Evolutionary conservation across 352 stramenopile genomes (phyloP).

Genomic region (Phytophthora sansomeana): DNA sequence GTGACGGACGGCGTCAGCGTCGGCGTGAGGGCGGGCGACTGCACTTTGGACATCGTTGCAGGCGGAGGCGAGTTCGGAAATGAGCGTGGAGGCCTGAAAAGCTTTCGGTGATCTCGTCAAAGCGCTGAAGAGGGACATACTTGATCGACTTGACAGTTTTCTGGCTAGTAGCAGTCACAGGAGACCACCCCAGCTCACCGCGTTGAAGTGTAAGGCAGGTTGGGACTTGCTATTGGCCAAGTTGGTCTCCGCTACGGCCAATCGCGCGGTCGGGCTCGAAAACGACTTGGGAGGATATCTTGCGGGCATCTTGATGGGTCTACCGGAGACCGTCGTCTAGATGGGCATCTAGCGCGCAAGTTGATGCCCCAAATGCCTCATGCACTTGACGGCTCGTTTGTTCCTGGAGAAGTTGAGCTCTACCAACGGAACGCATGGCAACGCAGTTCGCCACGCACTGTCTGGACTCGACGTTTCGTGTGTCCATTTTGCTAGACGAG

Average conservation of each 20-base stretch:
- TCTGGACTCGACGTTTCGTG: background rate
- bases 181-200: slow-evolving; percentile 1
- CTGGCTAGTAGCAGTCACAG: background rate
- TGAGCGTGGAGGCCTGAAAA: slow-evolving; percentile 10
- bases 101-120: background rate
- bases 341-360: too few species aligned
- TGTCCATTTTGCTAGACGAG: slow-evolving; percentile 21
- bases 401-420: background rate
- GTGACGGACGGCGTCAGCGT: slow-evolving; percentile 21
- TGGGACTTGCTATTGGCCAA: slow-evolving; percentile 10
- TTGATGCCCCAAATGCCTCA: too few species aligned
- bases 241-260: background rate
- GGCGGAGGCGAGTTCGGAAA: slow-evolving; percentile 16
- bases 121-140: background rate
- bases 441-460: background rate
- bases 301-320: background rate
- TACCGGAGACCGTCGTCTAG: background rate
- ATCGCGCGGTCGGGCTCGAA: background rate
- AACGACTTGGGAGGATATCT: slow-evolving; percentile 1
- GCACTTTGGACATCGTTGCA: slow-evolving; percentile 28
- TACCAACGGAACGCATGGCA: slow-evolving; percentile 4
- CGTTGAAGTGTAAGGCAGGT: slow-evolving; percentile 18
- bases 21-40: slow-evolving; percentile 24
- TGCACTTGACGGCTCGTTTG: slow-evolving; percentile 3
- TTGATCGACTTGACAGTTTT: background rate